Conservation (phyloP, 1,284 basidiomycete species). For the Ceratorhiza oryzae-sativae region DNA sequence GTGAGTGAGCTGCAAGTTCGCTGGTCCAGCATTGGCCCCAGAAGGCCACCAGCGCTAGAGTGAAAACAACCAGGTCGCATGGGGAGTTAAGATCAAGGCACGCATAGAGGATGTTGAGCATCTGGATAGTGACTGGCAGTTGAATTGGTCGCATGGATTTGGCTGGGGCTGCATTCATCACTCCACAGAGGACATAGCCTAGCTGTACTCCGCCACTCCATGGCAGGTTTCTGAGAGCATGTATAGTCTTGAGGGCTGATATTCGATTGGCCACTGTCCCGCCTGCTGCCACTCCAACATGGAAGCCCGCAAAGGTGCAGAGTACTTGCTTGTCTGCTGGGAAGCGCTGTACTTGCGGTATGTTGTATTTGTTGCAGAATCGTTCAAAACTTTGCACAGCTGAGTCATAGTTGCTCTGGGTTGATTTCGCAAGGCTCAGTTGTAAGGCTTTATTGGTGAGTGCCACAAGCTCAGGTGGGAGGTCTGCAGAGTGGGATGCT, state of each 20-base stretch:
- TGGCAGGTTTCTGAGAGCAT: slow-evolving; percentile 44
- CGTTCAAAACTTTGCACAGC: not conserved
- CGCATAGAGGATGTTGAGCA: not conserved
- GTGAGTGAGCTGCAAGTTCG: slow-evolving; percentile 22
- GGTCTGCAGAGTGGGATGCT: too few species aligned
- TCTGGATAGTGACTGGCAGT: not conserved
- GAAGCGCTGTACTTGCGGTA: slow-evolving; percentile 41
- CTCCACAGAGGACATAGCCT: slow-evolving; percentile 45
- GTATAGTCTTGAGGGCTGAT: slow-evolving; percentile 48
- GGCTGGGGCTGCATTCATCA: slow-evolving; percentile 45
- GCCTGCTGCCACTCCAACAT: slow-evolving; percentile 43
- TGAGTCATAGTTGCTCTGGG: not conserved
- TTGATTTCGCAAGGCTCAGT: not conserved
- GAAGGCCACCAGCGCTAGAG: slow-evolving; percentile 24
- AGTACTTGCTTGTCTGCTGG: slow-evolving; percentile 49
- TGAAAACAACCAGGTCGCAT: slow-evolving; percentile 16
- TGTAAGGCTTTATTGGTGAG: too few species aligned
- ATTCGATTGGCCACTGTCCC: slow-evolving; percentile 43
- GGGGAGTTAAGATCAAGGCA: not conserved
- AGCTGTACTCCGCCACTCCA: slow-evolving; percentile 47
- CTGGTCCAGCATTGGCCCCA: slow-evolving; percentile 36
- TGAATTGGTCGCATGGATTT: slow-evolving; percentile 36
- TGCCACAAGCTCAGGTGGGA: too few species aligned
- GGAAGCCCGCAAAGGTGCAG: slow-evolving; percentile 47
- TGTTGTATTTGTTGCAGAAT: slow-evolving; percentile 41